Evolutionary conservation across 352 stramenopile species (phyloP).

Genomic region (Phytopythium helicoides): DNA sequence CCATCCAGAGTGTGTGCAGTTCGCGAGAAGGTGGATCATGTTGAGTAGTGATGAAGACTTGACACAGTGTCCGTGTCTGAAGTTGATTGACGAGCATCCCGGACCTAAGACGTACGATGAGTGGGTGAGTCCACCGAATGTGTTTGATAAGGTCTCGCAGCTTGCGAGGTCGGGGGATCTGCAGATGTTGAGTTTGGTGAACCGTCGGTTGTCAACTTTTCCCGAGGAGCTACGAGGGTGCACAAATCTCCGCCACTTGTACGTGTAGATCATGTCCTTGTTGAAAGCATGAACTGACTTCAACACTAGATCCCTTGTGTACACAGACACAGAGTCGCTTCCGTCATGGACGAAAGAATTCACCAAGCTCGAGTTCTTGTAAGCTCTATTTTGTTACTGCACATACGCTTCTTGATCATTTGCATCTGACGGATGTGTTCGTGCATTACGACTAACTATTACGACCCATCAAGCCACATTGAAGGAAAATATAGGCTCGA

Average conservation of each 20-base stretch:
- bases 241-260: constrained; percentile 23
- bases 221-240: constrained; percentile 24
- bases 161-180: constrained; percentile 18
- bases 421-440: no score
- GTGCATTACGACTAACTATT: no score
- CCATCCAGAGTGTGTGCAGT: constrained; percentile 16
- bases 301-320: constrained; percentile 30
- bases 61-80: constrained; percentile 32
- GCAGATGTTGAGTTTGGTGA: constrained; percentile 23
- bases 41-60: constrained; percentile 4
- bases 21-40: constrained; percentile 18
- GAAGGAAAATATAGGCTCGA: constrained; percentile 4
- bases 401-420: neutral
- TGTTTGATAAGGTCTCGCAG: constrained; percentile 15
- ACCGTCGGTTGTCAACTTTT: constrained; percentile 17
- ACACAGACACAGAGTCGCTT: constrained; percentile 32
- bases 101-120: constrained; percentile 15
- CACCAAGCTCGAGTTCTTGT: constrained; percentile 36
- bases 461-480: no score
- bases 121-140: constrained; percentile 23
- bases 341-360: constrained; percentile 32
- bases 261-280: neutral
- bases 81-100: constrained; percentile 19
- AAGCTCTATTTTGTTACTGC: neutral
- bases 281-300: no score